These are phyloP conservation scores for Amorphotheca resinae DNA, from an alignment of 495 filamentous ascomycete species.

Conservation along the genomic window DNA sequence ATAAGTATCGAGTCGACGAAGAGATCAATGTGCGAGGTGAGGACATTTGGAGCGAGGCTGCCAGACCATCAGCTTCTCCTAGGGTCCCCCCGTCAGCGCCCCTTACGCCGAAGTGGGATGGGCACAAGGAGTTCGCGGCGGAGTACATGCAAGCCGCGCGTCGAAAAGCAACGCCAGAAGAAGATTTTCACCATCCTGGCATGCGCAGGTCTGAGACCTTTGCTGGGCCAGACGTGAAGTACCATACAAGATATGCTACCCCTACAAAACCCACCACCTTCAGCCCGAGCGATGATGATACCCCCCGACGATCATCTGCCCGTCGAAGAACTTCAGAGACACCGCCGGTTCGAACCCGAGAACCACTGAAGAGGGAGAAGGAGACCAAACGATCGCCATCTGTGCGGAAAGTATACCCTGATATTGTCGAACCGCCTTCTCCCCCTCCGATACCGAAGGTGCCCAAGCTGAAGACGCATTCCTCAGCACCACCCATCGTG, in stretches of 20 bases:
- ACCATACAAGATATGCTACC: slow-evolving; percentile 12
- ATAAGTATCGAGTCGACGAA: slow-evolving; percentile 11
- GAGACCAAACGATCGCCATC: slow-evolving; percentile 11
- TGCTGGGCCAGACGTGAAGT: slow-evolving; percentile 3
- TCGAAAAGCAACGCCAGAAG: slow-evolving; percentile 6
- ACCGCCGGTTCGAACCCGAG: slow-evolving; percentile 8
- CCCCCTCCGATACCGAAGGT: slow-evolving; percentile 8
- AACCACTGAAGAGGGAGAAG: not conserved
- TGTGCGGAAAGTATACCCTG: slow-evolving; percentile 1
- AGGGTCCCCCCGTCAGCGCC: slow-evolving; percentile 2
- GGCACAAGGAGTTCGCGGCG: slow-evolving; percentile 13
- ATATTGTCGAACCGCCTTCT: slow-evolving; percentile 20
- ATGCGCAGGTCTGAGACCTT: slow-evolving; percentile 19
- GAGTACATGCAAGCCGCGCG: slow-evolving; percentile 18
- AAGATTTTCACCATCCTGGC: slow-evolving; percentile 4
- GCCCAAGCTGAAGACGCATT: slow-evolving; percentile 16
- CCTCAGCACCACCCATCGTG: slow-evolving; percentile 17
- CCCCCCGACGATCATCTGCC: slow-evolving; percentile 18
- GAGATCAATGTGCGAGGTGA: slow-evolving; percentile 11
- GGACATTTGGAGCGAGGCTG: slow-evolving; percentile 6
- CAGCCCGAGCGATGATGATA: slow-evolving; percentile 16
- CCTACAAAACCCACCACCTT: slow-evolving; percentile 1
- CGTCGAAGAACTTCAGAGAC: slow-evolving; percentile 11
- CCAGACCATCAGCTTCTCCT: slow-evolving; percentile 1
- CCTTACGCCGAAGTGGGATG: slow-evolving; percentile 13